phyloP scores from a whole-genome alignment of 2,329 filamentous ascomycete species.

The Penicillium glabrum region DNA sequence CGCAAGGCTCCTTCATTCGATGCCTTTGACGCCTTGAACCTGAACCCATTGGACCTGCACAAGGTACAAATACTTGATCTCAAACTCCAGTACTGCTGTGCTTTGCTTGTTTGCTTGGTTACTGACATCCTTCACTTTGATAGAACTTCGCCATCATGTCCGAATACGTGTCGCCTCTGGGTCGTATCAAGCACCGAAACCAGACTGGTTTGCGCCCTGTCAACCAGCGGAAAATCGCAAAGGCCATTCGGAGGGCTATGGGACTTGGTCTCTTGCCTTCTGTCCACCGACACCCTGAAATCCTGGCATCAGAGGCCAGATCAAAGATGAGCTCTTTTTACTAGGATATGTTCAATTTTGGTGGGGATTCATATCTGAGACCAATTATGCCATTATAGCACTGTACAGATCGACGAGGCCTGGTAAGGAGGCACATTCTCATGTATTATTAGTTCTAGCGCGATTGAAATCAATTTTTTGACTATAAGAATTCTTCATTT shows the following conservation, averaged over 20 bases:
- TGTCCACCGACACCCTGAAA: slow-evolving; percentile 83
- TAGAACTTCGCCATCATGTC: slow-evolving; percentile 92
- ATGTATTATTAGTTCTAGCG: slow-evolving; percentile 26
- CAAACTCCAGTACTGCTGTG: slow-evolving; percentile 5
- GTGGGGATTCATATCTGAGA: background rate
- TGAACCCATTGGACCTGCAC: slow-evolving; percentile 83
- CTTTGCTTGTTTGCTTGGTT: background rate
- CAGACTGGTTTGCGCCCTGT: slow-evolving; percentile 78
- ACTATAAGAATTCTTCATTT: background rate
- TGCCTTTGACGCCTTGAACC: slow-evolving; percentile 73
- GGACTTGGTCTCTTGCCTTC: slow-evolving; percentile 91
- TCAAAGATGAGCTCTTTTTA: slow-evolving; percentile 24
- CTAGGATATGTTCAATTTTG: slow-evolving; percentile 6
- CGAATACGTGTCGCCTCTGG: slow-evolving; percentile 81
- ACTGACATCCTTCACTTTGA: slow-evolving; percentile 6
- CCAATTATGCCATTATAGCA: slow-evolving; percentile 5
- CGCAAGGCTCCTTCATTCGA: slow-evolving; percentile 60
- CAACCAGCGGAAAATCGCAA: slow-evolving; percentile 91
- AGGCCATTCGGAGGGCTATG: slow-evolving; percentile 84
- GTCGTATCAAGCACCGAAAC: slow-evolving; percentile 75
- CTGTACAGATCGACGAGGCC: slow-evolving; percentile 17
- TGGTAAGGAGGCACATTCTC: slow-evolving; percentile 4
- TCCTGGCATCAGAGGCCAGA: slow-evolving; percentile 54
- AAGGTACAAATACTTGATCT: slow-evolving; percentile 58
- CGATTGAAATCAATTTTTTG: slow-evolving; percentile 3